Evolutionary conservation across 2,329 filamentous ascomycete genomes (phyloP).

Genomic region (Botrytis paeoniae): DNA sequence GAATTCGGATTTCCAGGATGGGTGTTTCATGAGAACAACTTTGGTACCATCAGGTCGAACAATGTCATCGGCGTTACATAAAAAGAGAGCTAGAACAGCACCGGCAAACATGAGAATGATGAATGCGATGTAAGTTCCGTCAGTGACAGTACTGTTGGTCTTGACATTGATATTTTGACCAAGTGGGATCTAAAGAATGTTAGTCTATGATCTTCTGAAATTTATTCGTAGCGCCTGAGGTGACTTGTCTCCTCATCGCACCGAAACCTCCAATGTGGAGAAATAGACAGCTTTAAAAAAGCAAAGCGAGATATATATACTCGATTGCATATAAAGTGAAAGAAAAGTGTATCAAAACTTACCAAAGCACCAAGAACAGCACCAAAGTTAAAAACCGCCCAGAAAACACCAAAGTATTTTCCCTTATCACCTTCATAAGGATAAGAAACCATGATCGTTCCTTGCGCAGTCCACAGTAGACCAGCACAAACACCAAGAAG

Average conservation of each 20-base stretch:
- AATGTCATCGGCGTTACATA: constrained; percentile 70
- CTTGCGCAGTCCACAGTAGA: constrained; percentile 78
- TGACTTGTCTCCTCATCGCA: too few species aligned
- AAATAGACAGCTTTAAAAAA: not conserved
- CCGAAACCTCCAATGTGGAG: not conserved
- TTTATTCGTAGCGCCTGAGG: not conserved
- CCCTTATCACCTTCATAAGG: constrained; percentile 79
- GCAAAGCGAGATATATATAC: not conserved
- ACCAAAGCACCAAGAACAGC: constrained; percentile 77
- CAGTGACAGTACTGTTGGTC: constrained; percentile 51
- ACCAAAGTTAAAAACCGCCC: constrained; percentile 92
- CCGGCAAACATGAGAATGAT: constrained; percentile 77
- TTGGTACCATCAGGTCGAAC: constrained; percentile 73
- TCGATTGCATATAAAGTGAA: not conserved
- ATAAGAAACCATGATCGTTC: constrained; percentile 87
- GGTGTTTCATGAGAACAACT: constrained; percentile 87
- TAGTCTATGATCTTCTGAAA: not conserved
- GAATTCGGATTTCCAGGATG: constrained; percentile 79
- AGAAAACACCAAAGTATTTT: constrained; percentile 85
- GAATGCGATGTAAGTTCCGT: constrained; percentile 87
- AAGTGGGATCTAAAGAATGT: constrained; percentile 57
- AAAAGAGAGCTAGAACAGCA: constrained; percentile 63
- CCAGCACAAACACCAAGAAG: constrained; percentile 76
- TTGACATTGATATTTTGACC: constrained; percentile 65
- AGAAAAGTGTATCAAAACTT: constrained; percentile 32